Conservation (phyloP, 257 asterid genomes). For the Avicennia marina region DNA sequence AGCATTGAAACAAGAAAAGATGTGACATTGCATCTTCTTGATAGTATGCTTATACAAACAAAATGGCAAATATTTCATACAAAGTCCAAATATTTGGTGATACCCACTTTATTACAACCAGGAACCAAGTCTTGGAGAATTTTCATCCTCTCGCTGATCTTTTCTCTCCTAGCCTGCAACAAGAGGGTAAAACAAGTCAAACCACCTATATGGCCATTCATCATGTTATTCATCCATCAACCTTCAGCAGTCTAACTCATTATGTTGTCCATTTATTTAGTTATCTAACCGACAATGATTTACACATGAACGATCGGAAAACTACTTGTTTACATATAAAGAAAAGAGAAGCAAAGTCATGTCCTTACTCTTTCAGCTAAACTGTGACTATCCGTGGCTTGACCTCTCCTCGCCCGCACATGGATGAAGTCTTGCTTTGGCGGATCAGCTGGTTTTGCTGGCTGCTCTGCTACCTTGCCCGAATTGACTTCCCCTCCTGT, state of each 20-base stretch:
- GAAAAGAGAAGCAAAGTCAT: neutral
- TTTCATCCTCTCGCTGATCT: constrained; percentile 95
- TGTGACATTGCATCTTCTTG: constrained; percentile 45
- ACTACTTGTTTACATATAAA: neutral
- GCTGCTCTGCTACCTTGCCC: constrained; percentile 25
- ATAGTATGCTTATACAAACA: too few species aligned
- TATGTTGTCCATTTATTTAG: neutral
- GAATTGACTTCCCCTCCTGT: constrained; percentile 35
- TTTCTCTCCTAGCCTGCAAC: constrained; percentile 85
- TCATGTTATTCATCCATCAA: too few species aligned
- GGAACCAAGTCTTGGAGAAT: constrained; percentile 91
- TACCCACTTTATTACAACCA: constrained; percentile 83
- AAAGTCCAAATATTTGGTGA: neutral
- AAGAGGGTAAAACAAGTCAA: neutral
- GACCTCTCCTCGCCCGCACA: constrained; percentile 72
- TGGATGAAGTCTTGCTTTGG: constrained; percentile 72
- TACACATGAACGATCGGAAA: neutral
- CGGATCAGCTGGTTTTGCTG: constrained; percentile 48
- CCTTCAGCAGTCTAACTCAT: neutral
- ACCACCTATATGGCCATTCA: neutral
- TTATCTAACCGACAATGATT: neutral
- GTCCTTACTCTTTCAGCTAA: constrained; percentile 80
- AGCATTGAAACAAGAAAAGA: neutral
- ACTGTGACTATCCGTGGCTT: constrained; percentile 76
- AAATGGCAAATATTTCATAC: too few species aligned